Base-by-base conservation (phyloP, 148 eudicot species). In the Diospyros lotus region DNA sequence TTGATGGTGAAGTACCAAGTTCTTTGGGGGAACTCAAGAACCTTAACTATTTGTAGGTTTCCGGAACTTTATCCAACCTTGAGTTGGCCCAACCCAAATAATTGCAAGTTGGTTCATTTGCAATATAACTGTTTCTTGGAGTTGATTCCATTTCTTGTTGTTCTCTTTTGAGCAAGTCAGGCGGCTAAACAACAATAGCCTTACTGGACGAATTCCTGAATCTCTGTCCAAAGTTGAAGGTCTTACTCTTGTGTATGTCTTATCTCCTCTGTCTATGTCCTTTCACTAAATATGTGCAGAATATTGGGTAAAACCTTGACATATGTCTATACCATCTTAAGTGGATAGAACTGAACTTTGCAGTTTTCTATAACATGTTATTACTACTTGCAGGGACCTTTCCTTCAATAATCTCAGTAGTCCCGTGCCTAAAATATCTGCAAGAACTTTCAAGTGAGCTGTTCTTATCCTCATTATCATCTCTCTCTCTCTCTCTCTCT, bases 351-450 rank as follows among this genome's bases (percentile, higher is more conserved):
- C 1, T 10, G 10, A 41, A 54, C n/a, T 3, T 7, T 69, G 28
- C 67, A 41, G 52, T 42, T 68, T 51, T 17, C n/a, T 54, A 9
- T 17, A 45, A 28, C 15, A 55, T 51, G 17, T 64, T 71, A 68
- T 58, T 39, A 62, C 62, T 73, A 17, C 55, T 72, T 80, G 45
- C 77, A 94, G 98, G 80, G 98, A 94, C 75, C 81, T 94, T 53
- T 91, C 98, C 7, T 94, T 87, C 79, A 94, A 94, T 87, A 94
- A 91, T 79, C 83, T 94, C 54, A 94, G 98, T 72, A 92, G 93
- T 65, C 78, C 91, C 7, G 54, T 91, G 82, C 97, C 97, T 13
- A 91, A 87, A 77, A 75, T 94, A 68, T 82, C 90, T 10, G 86
- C 98, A 9, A 83, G 91, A 82, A 87, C 94, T 68, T 88, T 91